Evolutionary conservation across 345 rosid genomes (phyloP).

Genomic region (Melaleuca alternifolia): DNA sequence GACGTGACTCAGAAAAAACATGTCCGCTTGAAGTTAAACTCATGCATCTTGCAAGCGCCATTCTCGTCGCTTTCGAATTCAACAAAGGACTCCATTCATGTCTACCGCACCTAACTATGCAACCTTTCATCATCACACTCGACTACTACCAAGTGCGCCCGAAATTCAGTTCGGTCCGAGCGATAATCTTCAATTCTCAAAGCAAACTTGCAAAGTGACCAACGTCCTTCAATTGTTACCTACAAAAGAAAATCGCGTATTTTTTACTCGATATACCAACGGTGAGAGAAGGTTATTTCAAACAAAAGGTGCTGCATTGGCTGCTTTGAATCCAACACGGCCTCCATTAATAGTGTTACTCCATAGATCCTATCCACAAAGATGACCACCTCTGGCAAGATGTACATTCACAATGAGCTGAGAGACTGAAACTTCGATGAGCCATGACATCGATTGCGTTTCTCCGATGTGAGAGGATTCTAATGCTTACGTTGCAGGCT

Average conservation of each 20-base stretch:
- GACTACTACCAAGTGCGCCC: neutral
- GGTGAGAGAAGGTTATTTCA: neutral
- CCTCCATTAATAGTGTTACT: neutral
- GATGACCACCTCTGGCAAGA: neutral
- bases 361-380: neutral
- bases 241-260: neutral
- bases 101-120: neutral
- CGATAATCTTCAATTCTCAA: neutral
- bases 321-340: neutral
- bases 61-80: neutral
- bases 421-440: neutral
- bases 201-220: neutral
- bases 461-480: neutral
- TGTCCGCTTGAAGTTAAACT: neutral
- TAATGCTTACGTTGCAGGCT: neutral
- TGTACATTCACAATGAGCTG: neutral
- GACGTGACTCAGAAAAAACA: neutral
- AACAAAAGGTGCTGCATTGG: neutral
- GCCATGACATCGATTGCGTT: neutral
- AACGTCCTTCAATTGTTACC: neutral
- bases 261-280: fast-evolving
- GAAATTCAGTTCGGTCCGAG: neutral
- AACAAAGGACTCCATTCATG: neutral
- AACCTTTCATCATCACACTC: neutral
- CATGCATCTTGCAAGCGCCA: neutral